A percentile compares a stretch with the other conserved stretches of the same genome.
phyloP scores from a whole-genome alignment of 768 basidiomycete genomes.

The Hemileccinum rubropunctum region DNA sequence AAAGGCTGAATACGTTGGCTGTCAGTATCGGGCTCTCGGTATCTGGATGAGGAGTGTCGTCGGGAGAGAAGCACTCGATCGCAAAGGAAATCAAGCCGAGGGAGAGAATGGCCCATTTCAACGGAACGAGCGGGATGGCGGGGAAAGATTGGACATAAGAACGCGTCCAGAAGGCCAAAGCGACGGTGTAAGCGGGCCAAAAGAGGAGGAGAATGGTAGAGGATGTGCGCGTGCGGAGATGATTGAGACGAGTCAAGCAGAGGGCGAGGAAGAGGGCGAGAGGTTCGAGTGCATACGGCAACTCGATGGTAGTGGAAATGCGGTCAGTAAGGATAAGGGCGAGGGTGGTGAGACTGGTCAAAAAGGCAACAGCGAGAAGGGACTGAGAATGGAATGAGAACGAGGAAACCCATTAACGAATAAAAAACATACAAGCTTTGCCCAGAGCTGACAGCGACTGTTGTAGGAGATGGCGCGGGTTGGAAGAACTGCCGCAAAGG shows the following conservation, averaged over 20 bases:
- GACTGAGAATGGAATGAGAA: conserved; percentile 34
- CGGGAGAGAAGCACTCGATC: conserved; percentile 71
- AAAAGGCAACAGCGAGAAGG: conserved; percentile 45
- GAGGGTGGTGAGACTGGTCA: conserved; percentile 44
- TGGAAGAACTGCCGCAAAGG: conserved; percentile 27
- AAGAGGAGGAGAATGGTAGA: conserved; percentile 75
- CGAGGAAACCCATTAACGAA: background rate
- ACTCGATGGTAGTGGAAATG: conserved; percentile 40
- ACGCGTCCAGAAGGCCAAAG: conserved; percentile 55
- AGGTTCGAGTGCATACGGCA: conserved; percentile 57
- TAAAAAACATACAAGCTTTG: conserved; percentile 61
- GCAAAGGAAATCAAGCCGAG: conserved; percentile 55
- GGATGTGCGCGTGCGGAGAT: conserved; percentile 65
- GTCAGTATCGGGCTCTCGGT: conserved; percentile 68
- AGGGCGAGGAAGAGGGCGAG: conserved; percentile 48
- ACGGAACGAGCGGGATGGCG: conserved; percentile 35
- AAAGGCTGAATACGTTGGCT: conserved; percentile 79
- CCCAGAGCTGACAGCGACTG: conserved; percentile 50
- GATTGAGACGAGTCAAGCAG: conserved; percentile 61
- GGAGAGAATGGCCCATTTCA: conserved; percentile 42
- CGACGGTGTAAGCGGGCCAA: conserved; percentile 67
- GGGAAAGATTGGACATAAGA: conserved; percentile 43
- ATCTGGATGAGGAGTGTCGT: conserved; percentile 40
- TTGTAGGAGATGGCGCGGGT: conserved; percentile 38
- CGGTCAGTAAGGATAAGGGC: conserved; percentile 36